Evolutionary conservation across 1,284 basidiomycete species (phyloP).

Genomic region (Macrocybe sp.): DNA sequence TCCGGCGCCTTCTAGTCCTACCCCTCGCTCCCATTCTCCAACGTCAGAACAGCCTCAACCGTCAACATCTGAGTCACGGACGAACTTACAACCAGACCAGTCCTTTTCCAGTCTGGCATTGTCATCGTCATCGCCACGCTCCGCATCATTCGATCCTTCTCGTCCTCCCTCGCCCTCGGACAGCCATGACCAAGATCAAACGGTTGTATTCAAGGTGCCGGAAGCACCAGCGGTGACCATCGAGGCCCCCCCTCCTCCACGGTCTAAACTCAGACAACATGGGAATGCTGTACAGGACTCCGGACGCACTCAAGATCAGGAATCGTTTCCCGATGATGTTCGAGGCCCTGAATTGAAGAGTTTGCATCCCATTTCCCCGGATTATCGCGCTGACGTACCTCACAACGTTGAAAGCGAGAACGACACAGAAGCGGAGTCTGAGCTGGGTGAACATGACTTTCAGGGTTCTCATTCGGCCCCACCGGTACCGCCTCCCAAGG

Average conservation of each 20-base stretch:
- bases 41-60: slow-evolving; percentile 19
- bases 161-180: slow-evolving; percentile 16
- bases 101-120: slow-evolving; percentile 14
- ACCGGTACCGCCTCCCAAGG: slow-evolving; percentile 52
- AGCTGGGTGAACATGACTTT: slow-evolving; percentile 22
- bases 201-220: slow-evolving; percentile 28
- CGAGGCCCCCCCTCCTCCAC: slow-evolving; percentile 15
- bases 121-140: slow-evolving; percentile 10
- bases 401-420: slow-evolving; percentile 69
- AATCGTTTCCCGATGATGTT: slow-evolving; percentile 13
- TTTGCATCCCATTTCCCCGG: slow-evolving; percentile 50
- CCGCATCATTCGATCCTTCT: neutral
- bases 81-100: neutral
- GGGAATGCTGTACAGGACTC: neutral
- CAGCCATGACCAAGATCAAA: slow-evolving; percentile 30
- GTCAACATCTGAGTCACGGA: slow-evolving; percentile 15
- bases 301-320: neutral
- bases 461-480: slow-evolving; percentile 20
- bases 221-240: slow-evolving; percentile 18
- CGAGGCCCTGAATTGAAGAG: slow-evolving; percentile 8
- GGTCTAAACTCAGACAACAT: neutral
- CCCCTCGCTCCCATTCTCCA: slow-evolving; percentile 25
- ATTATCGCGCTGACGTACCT: slow-evolving; percentile 62
- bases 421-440: slow-evolving; percentile 51
- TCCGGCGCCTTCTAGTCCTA: slow-evolving; percentile 18